Conservation (phyloP, 2,329 filamentous ascomycete species). For the Eutypa lata region DNA sequence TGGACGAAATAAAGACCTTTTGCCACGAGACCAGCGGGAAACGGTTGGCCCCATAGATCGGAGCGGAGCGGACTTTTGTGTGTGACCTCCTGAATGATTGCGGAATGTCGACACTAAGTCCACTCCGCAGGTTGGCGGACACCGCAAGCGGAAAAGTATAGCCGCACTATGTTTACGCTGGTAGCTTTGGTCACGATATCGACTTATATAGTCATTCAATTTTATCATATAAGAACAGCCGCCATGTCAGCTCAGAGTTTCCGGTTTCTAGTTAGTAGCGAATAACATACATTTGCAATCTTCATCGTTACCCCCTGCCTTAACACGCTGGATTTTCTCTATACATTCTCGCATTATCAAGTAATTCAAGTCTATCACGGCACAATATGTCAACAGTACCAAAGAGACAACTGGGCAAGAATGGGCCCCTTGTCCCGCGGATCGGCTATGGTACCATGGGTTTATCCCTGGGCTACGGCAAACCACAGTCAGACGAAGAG, state of each 20-base stretch:
- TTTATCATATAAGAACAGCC: too few relatives aligned
- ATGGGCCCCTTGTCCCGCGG: conserved; percentile 40
- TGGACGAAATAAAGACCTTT: conserved; percentile 22
- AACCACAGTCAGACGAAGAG: conserved; percentile 28
- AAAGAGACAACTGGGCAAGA: conserved; percentile 39
- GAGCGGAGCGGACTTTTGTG: not conserved
- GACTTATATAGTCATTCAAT: too few relatives aligned
- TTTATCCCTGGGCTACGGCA: conserved; percentile 11
- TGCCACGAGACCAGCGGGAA: conserved; percentile 17
- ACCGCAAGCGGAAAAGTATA: not conserved
- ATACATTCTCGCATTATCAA: too few relatives aligned
- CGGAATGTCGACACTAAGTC: not conserved
- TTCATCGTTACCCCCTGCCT: not conserved
- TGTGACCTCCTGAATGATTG: not conserved
- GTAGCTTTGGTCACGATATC: too few relatives aligned
- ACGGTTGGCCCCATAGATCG: not conserved
- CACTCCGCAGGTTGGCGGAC: not conserved
- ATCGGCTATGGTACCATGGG: conserved; percentile 45
- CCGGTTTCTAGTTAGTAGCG: too few relatives aligned
- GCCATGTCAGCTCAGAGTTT: too few relatives aligned
- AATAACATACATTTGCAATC: not conserved
- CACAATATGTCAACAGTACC: conserved; percentile 14
- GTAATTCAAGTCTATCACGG: not conserved
- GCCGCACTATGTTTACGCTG: not conserved
- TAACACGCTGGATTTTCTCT: not conserved